Base-by-base conservation (phyloP, 306 rosid species). In the Albizia julibrissin region DNA sequence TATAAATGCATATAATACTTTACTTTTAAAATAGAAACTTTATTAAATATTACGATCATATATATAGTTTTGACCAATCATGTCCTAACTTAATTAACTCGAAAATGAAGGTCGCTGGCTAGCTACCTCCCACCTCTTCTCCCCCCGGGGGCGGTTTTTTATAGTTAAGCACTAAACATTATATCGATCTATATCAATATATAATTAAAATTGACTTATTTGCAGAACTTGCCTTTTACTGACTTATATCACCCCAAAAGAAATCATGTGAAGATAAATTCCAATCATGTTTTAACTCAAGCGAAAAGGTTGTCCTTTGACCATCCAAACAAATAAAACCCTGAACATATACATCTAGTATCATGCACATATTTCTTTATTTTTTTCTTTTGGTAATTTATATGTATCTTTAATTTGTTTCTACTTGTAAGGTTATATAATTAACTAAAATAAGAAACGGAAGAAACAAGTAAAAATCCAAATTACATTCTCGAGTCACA, bases 381-480 rank as follows among this genome's bases (percentile, higher is more conserved):
- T 4, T 47, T 47, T 5, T 46, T n/a, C 15, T 69, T 21, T 26
- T 15, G 40, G 69, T 64, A 64, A 29, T 29, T 64, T 29, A 29
- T 64, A 29, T 29, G 19, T 29, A 14, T 64, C 3, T 29, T 13
- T n/a, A n/a, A n/a, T n/a, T n/a, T 64, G 10, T 2, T 64, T 64
- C 39, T 44, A 4, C 24, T 15, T 58, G 24, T 1, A 29, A 85
- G 46, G 49, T 22, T 56, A 74, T 15, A 4, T 52, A 22, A 75
- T 64, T 69, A 16, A 49, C 87, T 56, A 67, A 44, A 83, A 54
- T 24, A 37, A 22, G 80, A 16, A 76, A 65, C 14, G 12, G 27
- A 8, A 52, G 54, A 72, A 52, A 54, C 1, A 4, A 4, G 18
- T 10, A 39, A 39, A 19, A 65, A 2, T 8, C 56, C 4, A 0